phyloP scores from a whole-genome alignment of 2,329 filamentous ascomycete species.

The Xylaria sp. region DNA sequence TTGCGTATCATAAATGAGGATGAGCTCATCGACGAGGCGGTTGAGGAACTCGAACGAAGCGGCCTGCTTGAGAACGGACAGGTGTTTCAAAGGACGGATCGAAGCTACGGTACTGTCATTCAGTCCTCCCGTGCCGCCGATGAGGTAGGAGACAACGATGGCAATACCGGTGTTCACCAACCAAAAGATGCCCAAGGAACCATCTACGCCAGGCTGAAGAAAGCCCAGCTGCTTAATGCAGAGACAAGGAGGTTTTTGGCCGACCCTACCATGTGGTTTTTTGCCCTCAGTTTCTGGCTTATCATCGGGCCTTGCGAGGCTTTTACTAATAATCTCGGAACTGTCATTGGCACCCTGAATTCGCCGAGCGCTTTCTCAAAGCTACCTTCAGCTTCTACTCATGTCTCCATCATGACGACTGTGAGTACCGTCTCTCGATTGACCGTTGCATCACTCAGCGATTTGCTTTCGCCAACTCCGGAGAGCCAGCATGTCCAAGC shows the following conservation, averaged over 20 bases:
- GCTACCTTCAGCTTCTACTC: conserved; percentile 66
- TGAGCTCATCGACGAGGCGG: conserved; percentile 81
- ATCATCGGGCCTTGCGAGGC: conserved; percentile 94
- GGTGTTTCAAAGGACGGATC: conserved; percentile 57
- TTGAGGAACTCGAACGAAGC: conserved; percentile 85
- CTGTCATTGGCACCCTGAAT: conserved; percentile 81
- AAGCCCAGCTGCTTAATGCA: conserved; percentile 84
- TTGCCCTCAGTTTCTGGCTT: conserved; percentile 85
- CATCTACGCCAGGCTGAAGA: conserved; percentile 60
- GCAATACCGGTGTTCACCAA: conserved; percentile 38
- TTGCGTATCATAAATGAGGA: conserved; percentile 78
- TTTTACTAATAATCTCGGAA: conserved; percentile 96
- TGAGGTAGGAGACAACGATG: conserved; percentile 36
- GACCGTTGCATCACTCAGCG: conserved; percentile 82
- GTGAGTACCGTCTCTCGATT: conserved; percentile 88
- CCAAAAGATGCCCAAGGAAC: conserved; percentile 36
- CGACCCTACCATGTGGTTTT: conserved; percentile 93
- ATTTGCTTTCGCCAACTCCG: conserved; percentile 70
- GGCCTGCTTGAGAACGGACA: conserved; percentile 72
- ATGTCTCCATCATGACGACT: conserved; percentile 87
- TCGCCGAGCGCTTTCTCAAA: conserved; percentile 45
- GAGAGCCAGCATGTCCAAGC: conserved; percentile 54
- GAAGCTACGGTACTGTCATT: conserved; percentile 59
- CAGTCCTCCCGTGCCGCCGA: conserved; percentile 38
- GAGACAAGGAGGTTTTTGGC: conserved; percentile 80